Evolutionary conservation across 441 rosid species (phyloP).

Genomic region (Bruguiera hainesii): DNA sequence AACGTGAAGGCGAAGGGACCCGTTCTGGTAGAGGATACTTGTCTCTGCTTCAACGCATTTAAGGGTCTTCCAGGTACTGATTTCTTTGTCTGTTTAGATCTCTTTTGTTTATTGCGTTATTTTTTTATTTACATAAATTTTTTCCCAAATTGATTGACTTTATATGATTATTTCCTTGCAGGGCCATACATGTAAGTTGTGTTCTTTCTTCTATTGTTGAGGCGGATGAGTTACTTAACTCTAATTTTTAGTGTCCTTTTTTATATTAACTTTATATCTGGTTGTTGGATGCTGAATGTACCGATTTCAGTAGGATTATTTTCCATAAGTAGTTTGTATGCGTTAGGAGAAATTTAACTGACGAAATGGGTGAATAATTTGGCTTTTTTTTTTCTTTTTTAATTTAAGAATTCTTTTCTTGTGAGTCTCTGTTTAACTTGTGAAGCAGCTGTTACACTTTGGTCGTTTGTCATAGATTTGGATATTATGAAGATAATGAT

Average conservation of each 20-base stretch:
- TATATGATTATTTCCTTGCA: slow-evolving; percentile 35
- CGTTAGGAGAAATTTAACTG: no score
- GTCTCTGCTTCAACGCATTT: slow-evolving; percentile 89
- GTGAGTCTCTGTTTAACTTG: no score
- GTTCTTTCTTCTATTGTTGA: background rate
- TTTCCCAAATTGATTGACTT: background rate
- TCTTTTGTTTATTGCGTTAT: background rate
- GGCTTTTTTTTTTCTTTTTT: no score
- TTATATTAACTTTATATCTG: background rate
- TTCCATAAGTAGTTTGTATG: no score
- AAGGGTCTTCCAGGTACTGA: slow-evolving; percentile 88
- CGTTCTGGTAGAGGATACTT: slow-evolving; percentile 93
- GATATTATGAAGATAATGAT: background rate
- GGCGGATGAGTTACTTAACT: background rate
- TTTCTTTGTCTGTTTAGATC: background rate
- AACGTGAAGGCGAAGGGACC: slow-evolving; percentile 77
- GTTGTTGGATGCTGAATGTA: no score
- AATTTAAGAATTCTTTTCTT: no score
- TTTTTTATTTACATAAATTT: background rate
- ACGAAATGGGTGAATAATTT: no score
- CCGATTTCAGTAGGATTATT: no score
- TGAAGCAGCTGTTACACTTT: no score
- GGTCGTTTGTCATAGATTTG: no score
- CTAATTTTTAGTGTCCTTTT: background rate
- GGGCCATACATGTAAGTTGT: slow-evolving; percentile 93